These are phyloP conservation scores for Pyricularia sp. DNA, from an alignment of 2,329 filamentous ascomycete species.

Conservation along the genomic window DNA sequence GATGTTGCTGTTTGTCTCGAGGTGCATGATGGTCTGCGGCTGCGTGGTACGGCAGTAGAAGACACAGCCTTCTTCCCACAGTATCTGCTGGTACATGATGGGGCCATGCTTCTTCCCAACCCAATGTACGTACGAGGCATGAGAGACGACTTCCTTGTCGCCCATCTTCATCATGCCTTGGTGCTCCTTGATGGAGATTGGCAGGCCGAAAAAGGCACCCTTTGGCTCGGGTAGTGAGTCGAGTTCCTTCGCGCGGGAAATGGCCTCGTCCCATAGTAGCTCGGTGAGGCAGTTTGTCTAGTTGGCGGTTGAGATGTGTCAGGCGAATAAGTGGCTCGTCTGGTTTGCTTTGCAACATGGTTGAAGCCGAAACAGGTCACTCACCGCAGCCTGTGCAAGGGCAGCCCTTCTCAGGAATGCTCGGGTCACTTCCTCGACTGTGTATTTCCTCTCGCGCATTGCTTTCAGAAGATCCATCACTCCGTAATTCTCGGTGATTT, in stretches of 20 bases:
- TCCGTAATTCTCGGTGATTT: conserved; percentile 8
- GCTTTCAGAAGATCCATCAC: background rate
- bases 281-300: conserved; percentile 25
- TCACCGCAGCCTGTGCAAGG: conserved; percentile 8
- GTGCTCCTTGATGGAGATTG: conserved; percentile 25
- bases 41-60: conserved; percentile 11
- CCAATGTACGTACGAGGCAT: conserved; percentile 6
- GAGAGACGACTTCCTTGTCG: conserved; percentile 5
- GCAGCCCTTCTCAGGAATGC: conserved; percentile 9
- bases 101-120: conserved; percentile 8
- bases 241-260: conserved; percentile 21
- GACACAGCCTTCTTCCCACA: conserved; percentile 20
- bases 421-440: conserved; percentile 9
- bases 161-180: conserved; percentile 19
- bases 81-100: conserved; percentile 13
- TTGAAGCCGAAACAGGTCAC: background rate
- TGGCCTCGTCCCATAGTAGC: conserved; percentile 24
- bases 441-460: conserved; percentile 5
- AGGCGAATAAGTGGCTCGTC: background rate
- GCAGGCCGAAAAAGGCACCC: conserved; percentile 23
- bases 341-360: background rate
- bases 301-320: background rate
- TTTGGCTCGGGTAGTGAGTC: conserved; percentile 22
- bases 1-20: conserved; percentile 55
- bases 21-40: conserved; percentile 58